Percentiles rank a stretch among this genome's conserved stretches.
Evolutionary conservation across 306 rosid species (phyloP).

Genomic region (Malus domestica): DNA sequence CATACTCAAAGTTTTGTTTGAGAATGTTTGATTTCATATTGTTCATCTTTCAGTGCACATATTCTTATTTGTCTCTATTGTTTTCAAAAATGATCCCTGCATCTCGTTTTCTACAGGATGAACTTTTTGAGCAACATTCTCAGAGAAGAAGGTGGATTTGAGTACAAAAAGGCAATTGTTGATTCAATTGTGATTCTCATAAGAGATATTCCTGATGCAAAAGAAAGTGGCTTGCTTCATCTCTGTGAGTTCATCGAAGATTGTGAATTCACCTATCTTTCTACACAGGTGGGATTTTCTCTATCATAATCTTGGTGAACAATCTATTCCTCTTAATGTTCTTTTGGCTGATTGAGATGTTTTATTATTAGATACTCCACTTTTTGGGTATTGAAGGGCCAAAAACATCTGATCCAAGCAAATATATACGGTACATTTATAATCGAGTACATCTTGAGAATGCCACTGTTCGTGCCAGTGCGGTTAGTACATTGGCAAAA

Average conservation of each 20-base stretch:
- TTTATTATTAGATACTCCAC: constrained; percentile 67
- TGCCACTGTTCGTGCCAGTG: constrained; percentile 95
- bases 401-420: constrained; percentile 95
- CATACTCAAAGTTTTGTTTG: not conserved
- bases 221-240: constrained; percentile 96
- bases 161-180: constrained; percentile 94
- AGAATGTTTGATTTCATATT: not conserved
- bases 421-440: constrained; percentile 86
- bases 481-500: constrained; percentile 96
- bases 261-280: constrained; percentile 95
- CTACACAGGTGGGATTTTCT: constrained; percentile 71
- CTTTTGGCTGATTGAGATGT: constrained; percentile 8
- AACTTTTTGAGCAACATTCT: constrained; percentile 97
- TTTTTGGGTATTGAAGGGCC: constrained; percentile 98
- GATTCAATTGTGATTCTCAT: constrained; percentile 96
- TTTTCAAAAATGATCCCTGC: not conserved
- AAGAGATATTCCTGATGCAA: constrained; percentile 93
- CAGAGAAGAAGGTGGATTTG: constrained; percentile 98
- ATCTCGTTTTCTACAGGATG: constrained; percentile 54
- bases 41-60: constrained; percentile 1
- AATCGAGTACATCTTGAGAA: constrained; percentile 98
- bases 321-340: constrained; percentile 3
- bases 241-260: constrained; percentile 98
- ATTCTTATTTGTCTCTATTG: not conserved
- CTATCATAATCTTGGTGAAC: constrained; percentile 9